Evolutionary conservation across 225 moss, liverwort and hornwort species (phyloP), one percentile per base, ranked within the genome.

Genomic region (Pseudoscleropodium purum): DNA sequence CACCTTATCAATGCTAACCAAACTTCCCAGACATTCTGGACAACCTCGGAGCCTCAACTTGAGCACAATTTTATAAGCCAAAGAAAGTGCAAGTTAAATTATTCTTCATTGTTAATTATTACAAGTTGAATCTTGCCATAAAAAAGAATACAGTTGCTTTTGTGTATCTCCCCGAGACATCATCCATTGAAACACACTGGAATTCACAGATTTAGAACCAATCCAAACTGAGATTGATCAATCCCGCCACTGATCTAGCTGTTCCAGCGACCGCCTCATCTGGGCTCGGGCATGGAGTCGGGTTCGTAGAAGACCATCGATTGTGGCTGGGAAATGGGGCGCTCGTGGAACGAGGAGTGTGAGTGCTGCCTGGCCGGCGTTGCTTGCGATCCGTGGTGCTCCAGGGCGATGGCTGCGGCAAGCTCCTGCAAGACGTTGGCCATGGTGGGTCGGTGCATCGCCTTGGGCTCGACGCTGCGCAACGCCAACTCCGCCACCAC

Each of bases 371-470:
- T 63, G 49, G 9, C 31, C 31, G 62, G 76, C 45, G 75, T 43
- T 16, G 64, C n/a, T 39, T 29, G 34, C 41, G 70, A 19, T 29
- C 49, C 23, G 3, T 8, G 20, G 18, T 52, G 39, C 64, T 91
- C 91, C 79, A 87, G n/a, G 65, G 79, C 87, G 19, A 90, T 57
- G 84, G 89, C 89, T 18, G 65, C 72, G 15, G 47, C 82, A 30
- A 93, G 83, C 89, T 89, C 93, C 11, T 73, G 73, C 43, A 97
- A 81, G 29, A 95, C 91, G 39, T 93, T 88, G 37, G 75, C 31
- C 93, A 97, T 97, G 37, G 93, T 88, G 14, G 97, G 96, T 52
- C 97, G 91, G 62, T 89, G 86, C 64, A 81, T 74, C 12, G 92
- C 84, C 51, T 92, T 63, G 10, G 91, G 95, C 25, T 97, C 94